Evolutionary conservation across 257 asterid genomes (phyloP).

Genomic region (Solanum pennellii): DNA sequence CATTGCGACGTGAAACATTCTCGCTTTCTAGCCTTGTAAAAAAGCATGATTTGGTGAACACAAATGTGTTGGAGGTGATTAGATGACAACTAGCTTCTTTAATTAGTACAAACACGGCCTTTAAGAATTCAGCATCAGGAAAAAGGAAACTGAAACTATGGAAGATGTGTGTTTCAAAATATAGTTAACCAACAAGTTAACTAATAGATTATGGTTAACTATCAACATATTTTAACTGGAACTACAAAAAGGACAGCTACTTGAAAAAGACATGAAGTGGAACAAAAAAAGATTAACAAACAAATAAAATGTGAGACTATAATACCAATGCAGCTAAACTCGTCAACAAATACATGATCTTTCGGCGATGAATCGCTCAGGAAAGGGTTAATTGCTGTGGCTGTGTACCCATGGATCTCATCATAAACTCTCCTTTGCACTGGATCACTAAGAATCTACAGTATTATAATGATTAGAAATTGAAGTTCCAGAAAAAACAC

Average conservation of each 20-base stretch:
- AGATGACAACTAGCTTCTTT: not conserved
- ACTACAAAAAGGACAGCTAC: not conserved
- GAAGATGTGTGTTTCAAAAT: not conserved
- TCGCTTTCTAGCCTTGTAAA: not conserved
- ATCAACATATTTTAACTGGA: not conserved
- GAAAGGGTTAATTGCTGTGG: conserved; percentile 84
- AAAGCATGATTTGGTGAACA: not conserved
- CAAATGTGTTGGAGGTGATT: not conserved
- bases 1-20: not conserved
- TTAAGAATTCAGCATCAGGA: not conserved
- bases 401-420: conserved; percentile 89
- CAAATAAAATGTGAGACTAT: not conserved
- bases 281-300: not conserved
- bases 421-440: conserved; percentile 89
- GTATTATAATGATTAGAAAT: conserved; percentile 7
- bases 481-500: not conserved
- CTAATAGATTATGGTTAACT: not conserved
- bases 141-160: not conserved
- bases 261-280: not conserved
- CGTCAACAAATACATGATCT: conserved; percentile 95
- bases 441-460: conserved; percentile 96
- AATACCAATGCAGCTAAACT: conserved; percentile 96
- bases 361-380: conserved; percentile 58
- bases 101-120: not conserved
- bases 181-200: not conserved